phyloP scores from a whole-genome alignment of 257 asterid genomes.

The Solanum chilense region DNA sequence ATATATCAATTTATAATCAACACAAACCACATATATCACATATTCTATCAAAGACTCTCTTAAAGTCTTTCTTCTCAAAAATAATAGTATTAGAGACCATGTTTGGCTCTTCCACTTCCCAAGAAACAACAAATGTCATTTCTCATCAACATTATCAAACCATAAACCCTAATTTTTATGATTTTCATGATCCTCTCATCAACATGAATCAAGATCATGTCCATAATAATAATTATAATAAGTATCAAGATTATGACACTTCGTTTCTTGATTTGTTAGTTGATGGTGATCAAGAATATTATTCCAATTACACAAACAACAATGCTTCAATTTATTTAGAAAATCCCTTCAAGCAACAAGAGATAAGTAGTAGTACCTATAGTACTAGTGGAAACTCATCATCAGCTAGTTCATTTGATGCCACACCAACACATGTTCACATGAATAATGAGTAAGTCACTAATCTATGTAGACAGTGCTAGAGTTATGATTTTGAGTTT shows the following conservation, averaged over 20 bases:
- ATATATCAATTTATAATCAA: not conserved
- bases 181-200: not conserved
- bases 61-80: not conserved
- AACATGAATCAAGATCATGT: not conserved
- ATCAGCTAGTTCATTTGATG: constrained; percentile 1
- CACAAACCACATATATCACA: not conserved
- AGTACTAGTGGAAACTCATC: not conserved
- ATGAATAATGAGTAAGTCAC: not conserved
- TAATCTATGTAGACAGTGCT: not conserved
- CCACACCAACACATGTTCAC: not conserved
- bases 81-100: not conserved
- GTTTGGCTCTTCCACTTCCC: not conserved
- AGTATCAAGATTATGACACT: not conserved
- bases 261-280: not conserved
- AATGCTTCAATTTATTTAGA: not conserved
- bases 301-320: not conserved
- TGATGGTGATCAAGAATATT: not conserved
- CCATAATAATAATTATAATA: not conserved
- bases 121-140: not conserved
- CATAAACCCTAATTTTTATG: not conserved
- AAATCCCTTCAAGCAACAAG: not conserved
- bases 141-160: not conserved
- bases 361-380: not conserved
- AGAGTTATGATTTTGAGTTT: not conserved
- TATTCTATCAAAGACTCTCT: not conserved